These are phyloP conservation scores for Brettanomyces sp. DNA, from an alignment of 805 yeast genomes.

Conservation along the genomic window DNA sequence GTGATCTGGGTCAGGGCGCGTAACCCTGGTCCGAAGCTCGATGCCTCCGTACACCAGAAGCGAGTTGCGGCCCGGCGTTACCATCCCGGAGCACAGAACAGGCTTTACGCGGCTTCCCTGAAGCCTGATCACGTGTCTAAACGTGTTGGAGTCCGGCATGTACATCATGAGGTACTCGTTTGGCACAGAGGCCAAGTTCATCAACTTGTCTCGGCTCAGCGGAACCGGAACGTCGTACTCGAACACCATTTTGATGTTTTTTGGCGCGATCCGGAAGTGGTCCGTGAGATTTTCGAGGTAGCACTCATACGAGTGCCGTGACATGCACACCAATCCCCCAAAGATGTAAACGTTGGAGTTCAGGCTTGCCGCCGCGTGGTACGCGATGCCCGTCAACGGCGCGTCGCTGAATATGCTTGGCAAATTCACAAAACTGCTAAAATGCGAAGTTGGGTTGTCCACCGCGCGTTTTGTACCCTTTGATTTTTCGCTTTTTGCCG, in stretches of 20 bases:
- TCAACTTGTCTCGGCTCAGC: constrained; percentile 29
- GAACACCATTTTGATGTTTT: constrained; percentile 21
- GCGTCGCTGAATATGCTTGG: constrained; percentile 30
- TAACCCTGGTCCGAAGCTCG: constrained; percentile 29
- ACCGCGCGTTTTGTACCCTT: not conserved
- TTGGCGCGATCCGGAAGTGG: constrained; percentile 23
- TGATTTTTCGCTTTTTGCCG: not conserved
- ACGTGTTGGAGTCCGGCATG: constrained; percentile 30
- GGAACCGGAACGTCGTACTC: constrained; percentile 38
- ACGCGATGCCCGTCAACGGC: constrained; percentile 32
- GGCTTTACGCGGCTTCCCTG: constrained; percentile 23
- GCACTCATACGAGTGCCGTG: constrained; percentile 15
- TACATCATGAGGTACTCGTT: constrained; percentile 29
- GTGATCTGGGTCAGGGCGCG: constrained; percentile 22
- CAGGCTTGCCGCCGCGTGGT: constrained; percentile 34
- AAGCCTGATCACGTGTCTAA: constrained; percentile 6
- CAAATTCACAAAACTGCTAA: constrained; percentile 16
- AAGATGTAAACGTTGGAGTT: constrained; percentile 28
- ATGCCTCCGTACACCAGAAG: constrained; percentile 67
- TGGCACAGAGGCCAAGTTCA: constrained; percentile 32
- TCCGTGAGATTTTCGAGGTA: constrained; percentile 20
- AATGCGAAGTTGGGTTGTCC: constrained; percentile 6
- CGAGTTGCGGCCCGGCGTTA: constrained; percentile 45
- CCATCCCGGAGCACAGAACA: constrained; percentile 37
- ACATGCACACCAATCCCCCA: constrained; percentile 34